Evolutionary conservation across 2,329 filamentous ascomycete species (phyloP).

Genomic region (Cordyceps cicadae): DNA sequence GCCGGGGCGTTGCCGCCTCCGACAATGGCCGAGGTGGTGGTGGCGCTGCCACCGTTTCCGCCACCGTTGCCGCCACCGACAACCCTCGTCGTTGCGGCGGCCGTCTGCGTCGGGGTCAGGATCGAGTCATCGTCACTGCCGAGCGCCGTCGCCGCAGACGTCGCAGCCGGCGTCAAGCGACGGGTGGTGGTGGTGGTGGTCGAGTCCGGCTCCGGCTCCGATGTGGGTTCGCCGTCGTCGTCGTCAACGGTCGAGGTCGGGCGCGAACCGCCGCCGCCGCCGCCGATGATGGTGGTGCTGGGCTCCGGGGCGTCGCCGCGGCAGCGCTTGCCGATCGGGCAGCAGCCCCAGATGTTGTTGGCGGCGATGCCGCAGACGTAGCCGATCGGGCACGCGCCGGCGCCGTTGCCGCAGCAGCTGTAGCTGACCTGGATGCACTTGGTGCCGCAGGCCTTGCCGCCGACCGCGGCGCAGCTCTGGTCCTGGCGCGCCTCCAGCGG

Average conservation of each 20-base stretch:
- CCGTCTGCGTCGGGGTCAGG: not conserved
- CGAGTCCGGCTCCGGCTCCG: not conserved
- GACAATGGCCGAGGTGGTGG: not conserved
- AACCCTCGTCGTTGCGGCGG: not conserved
- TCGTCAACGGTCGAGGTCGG: not conserved
- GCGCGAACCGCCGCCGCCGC: not conserved
- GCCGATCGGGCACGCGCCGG: conserved; percentile 14
- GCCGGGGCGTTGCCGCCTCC: not conserved
- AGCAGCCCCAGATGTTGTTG: conserved; percentile 17
- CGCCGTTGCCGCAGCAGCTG: conserved; percentile 15
- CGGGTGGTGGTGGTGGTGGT: not conserved
- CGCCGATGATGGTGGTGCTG: not conserved
- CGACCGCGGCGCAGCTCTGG: not conserved
- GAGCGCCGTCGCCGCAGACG: not conserved
- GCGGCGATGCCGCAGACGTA: conserved; percentile 13
- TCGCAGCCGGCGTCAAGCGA: not conserved
- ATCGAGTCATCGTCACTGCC: not conserved
- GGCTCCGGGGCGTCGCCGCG: conserved; percentile 14
- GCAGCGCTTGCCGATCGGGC: conserved; percentile 15
- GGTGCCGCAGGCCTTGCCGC: conserved; percentile 14
- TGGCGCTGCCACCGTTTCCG: not conserved
- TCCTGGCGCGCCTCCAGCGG: conserved; percentile 1
- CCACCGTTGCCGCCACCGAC: not conserved
- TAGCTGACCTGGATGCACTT: conserved; percentile 14
- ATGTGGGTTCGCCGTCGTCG: not conserved